Conservation (phyloP, 108 stramenopile genomes). For the Cyclotella distinguenda region DNA sequence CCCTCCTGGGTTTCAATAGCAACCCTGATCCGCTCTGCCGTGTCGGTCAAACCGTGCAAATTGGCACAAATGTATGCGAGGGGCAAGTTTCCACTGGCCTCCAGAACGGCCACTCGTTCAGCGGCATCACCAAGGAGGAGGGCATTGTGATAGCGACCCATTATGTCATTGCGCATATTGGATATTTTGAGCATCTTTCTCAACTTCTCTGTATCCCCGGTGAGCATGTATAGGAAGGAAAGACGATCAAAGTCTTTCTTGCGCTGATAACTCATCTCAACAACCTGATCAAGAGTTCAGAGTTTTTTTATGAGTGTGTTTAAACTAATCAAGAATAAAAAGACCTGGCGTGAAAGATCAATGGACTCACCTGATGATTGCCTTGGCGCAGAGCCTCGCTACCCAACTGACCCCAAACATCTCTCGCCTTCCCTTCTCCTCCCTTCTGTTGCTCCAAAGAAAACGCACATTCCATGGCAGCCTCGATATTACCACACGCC, state of each 20-base stretch:
- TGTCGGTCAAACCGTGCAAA: constrained; percentile 90
- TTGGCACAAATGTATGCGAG: constrained; percentile 93
- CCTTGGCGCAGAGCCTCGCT: constrained; percentile 95
- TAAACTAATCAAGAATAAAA: background rate
- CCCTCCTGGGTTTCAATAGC: constrained; percentile 87
- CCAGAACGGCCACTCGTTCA: constrained; percentile 92
- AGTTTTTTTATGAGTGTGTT: background rate
- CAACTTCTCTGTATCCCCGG: constrained; percentile 93
- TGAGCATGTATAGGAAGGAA: constrained; percentile 95
- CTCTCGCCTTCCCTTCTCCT: constrained; percentile 67
- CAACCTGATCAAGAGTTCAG: constrained; percentile 63
- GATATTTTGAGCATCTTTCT: constrained; percentile 98
- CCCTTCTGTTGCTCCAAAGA: constrained; percentile 69
- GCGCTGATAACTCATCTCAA: constrained; percentile 98
- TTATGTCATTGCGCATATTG: constrained; percentile 92
- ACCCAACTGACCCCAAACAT: constrained; percentile 94
- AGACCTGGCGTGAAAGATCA: too few species aligned
- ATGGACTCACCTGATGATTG: constrained; percentile 75
- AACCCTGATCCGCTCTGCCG: constrained; percentile 89
- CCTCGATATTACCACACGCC: constrained; percentile 98
- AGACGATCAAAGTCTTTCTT: constrained; percentile 98
- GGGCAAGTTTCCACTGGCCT: constrained; percentile 90
- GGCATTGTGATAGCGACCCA: constrained; percentile 97
- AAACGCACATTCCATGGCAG: constrained; percentile 96
- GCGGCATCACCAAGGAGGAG: constrained; percentile 93